Percentiles rank a stretch among this genome's conserved stretches.
phyloP scores from a whole-genome alignment of 257 asterid species.

The Salvia rosmarinus region DNA sequence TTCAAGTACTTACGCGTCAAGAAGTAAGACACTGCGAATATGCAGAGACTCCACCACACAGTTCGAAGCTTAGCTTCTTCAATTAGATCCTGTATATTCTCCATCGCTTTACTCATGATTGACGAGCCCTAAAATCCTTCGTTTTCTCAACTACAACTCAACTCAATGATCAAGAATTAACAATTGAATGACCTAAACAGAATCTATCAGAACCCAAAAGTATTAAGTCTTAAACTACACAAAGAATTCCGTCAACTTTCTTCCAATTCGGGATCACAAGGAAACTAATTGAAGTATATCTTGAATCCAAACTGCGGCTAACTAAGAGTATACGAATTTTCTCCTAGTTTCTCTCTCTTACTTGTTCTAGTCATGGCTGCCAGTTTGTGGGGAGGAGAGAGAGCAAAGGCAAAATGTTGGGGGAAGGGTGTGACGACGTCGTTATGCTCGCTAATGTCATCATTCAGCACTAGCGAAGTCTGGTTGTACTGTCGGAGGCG shows the following conservation, averaged over 20 bases:
- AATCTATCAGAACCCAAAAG: slow-evolving; percentile 6
- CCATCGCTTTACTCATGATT: slow-evolving; percentile 76
- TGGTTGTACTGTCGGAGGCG: slow-evolving; percentile 41
- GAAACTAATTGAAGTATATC: not conserved
- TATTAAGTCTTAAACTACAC: not conserved
- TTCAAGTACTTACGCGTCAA: slow-evolving; percentile 71
- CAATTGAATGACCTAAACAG: slow-evolving; percentile 20
- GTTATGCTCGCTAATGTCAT: slow-evolving; percentile 35
- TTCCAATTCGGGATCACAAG: not conserved
- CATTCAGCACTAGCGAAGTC: slow-evolving; percentile 35
- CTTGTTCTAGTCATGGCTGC: slow-evolving; percentile 6
- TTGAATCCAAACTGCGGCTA: slow-evolving; percentile 20
- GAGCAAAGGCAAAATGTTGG: slow-evolving; percentile 39
- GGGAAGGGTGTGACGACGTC: slow-evolving; percentile 39
- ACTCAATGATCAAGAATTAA: slow-evolving; percentile 6
- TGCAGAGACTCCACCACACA: slow-evolving; percentile 93
- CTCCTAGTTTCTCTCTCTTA: slow-evolving; percentile 23
- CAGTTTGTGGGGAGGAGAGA: not conserved
- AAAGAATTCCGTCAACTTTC: slow-evolving; percentile 1
- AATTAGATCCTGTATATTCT: slow-evolving; percentile 85
- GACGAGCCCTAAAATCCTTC: slow-evolving; percentile 39
- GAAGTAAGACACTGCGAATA: slow-evolving; percentile 81
- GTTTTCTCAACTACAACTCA: slow-evolving; percentile 26
- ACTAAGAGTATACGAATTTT: not conserved
- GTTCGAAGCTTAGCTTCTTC: slow-evolving; percentile 97